These are phyloP conservation scores for Meira miltonrushii DNA, from an alignment of 1,284 basidiomycete species.

Conservation along the genomic window DNA sequence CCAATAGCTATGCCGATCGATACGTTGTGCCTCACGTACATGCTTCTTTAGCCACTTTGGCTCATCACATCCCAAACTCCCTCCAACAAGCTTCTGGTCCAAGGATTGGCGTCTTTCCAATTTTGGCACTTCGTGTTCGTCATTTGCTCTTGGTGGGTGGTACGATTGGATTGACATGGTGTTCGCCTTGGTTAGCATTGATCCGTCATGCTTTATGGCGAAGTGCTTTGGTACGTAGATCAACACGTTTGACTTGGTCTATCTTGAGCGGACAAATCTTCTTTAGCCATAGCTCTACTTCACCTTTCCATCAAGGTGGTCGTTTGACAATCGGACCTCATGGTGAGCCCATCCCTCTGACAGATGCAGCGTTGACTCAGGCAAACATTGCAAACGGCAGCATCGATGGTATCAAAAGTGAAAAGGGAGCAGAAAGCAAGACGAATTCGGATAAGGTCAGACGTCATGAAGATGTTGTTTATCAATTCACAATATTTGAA, in stretches of 20 bases:
- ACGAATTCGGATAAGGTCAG: slow-evolving; percentile 12
- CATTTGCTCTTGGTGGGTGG: slow-evolving; percentile 41
- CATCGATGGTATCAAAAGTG: background rate
- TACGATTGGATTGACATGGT: slow-evolving; percentile 45
- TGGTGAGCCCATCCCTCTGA: background rate
- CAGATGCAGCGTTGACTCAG: background rate
- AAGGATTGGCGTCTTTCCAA: slow-evolving; percentile 24
- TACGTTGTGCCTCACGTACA: background rate
- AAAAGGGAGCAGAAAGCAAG: background rate
- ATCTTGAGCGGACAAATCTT: slow-evolving; percentile 19
- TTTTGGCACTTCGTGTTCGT: slow-evolving; percentile 41
- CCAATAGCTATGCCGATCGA: background rate
- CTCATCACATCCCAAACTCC: slow-evolving; percentile 20
- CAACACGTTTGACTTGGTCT: slow-evolving; percentile 24
- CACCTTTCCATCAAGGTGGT: background rate
- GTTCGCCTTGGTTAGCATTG: slow-evolving; percentile 47
- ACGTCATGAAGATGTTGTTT: slow-evolving; percentile 42
- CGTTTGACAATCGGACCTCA: background rate
- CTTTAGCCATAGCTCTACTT: background rate
- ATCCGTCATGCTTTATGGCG: slow-evolving; percentile 47
- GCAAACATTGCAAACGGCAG: background rate
- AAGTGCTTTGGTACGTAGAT: slow-evolving; percentile 38
- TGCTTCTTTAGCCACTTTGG: background rate
- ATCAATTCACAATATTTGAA: slow-evolving; percentile 63
- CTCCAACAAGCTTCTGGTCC: slow-evolving; percentile 18